A percentile compares a stretch with the other conserved stretches of the same genome.
Evolutionary conservation across 768 basidiomycete genomes (phyloP).

Genomic region (Lactarius evosmus): DNA sequence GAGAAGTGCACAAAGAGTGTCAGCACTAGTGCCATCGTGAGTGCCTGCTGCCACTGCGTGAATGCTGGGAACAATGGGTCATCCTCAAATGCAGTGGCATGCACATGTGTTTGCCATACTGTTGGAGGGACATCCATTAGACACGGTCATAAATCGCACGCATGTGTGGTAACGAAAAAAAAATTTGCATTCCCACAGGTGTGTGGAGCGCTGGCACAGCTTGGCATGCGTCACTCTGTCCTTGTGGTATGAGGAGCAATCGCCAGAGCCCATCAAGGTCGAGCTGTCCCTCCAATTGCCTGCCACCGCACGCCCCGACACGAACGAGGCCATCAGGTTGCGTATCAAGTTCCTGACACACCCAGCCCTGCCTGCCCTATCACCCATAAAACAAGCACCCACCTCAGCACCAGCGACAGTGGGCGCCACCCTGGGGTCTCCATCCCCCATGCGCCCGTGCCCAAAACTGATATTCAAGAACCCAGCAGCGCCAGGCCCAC

Average conservation of each 20-base stretch:
- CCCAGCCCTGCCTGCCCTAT: neutral
- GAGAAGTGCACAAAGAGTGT: neutral
- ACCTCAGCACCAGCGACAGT: neutral
- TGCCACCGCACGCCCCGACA: neutral
- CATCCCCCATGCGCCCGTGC: constrained; percentile 20
- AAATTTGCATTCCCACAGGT: no score
- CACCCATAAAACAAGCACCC: neutral
- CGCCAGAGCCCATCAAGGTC: neutral
- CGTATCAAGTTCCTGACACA: constrained; percentile 16
- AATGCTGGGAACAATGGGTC: constrained; percentile 8
- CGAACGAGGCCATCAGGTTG: constrained; percentile 15
- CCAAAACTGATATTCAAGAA: constrained; percentile 24
- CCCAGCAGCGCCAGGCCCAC: constrained; percentile 13
- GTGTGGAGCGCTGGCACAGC: no score
- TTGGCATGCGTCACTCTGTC: no score
- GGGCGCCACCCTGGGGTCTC: neutral
- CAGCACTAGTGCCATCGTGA: neutral
- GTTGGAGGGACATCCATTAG: no score
- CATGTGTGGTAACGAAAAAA: no score
- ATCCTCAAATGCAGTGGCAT: neutral
- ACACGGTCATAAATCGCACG: no score
- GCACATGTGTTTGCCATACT: constrained; percentile 17
- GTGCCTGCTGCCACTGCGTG: neutral
- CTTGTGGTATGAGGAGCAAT: constrained; percentile 7
- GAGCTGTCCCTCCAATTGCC: neutral